Evolutionary conservation across 1,284 basidiomycete genomes (phyloP).

Genomic region (Omphalotus olearius): DNA sequence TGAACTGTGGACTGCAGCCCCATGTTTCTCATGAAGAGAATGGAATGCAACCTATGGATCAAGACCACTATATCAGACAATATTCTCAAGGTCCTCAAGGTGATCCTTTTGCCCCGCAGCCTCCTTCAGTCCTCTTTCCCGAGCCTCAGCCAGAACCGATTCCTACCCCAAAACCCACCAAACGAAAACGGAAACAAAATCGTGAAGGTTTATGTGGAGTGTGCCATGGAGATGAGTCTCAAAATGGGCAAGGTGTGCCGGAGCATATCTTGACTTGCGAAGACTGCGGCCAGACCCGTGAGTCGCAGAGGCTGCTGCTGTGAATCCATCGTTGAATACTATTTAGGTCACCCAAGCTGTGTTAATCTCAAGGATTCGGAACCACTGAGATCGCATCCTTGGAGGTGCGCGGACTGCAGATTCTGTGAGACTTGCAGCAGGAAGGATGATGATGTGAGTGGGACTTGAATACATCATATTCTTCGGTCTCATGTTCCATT

Average conservation of each 20-base stretch:
- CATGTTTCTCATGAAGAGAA: conserved; percentile 4
- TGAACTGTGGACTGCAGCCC: conserved; percentile 5
- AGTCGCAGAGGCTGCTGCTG: conserved; percentile 16
- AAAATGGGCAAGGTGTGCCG: conserved; percentile 48
- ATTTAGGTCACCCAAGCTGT: conserved; percentile 75
- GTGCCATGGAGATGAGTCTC: conserved; percentile 57
- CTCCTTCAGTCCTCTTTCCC: conserved; percentile 45
- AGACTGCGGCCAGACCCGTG: conserved; percentile 48
- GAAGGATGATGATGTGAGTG: conserved; percentile 87
- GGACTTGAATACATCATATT: conserved; percentile 7
- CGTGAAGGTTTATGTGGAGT: conserved; percentile 64
- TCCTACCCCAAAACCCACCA: conserved; percentile 36
- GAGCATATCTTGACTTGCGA: conserved; percentile 69
- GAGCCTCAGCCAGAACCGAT: conserved; percentile 25
- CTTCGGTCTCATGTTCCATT: conserved; percentile 8
- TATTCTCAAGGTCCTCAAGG: conserved; percentile 74
- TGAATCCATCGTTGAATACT: conserved; percentile 5
- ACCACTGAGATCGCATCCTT: conserved; percentile 67
- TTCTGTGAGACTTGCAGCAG: conserved; percentile 84
- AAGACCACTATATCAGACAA: conserved; percentile 30
- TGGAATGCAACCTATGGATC: conserved; percentile 9
- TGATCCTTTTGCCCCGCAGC: conserved; percentile 72
- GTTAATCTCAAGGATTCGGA: conserved; percentile 53
- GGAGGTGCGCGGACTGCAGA: conserved; percentile 94
- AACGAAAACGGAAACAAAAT: conserved; percentile 47